Percentiles rank a stretch among this genome's conserved stretches.
phyloP scores from a whole-genome alignment of 148 eudicot species.

The Arbutus unedo region DNA sequence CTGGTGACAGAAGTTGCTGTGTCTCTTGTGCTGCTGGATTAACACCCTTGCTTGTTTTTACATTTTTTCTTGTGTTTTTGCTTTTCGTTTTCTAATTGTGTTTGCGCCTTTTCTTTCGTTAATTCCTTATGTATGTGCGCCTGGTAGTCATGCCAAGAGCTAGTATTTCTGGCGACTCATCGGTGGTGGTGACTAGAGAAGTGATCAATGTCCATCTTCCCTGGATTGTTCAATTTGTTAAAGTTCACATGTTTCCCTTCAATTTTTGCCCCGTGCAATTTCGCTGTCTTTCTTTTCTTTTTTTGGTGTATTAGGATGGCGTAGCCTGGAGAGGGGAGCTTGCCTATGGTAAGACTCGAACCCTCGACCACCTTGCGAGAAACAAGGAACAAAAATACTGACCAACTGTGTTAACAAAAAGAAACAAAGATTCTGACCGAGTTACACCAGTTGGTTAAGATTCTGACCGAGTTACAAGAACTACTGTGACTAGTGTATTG shows the following conservation, averaged over 20 bases:
- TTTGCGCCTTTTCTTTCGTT: conserved; percentile 4
- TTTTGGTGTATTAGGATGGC: no score
- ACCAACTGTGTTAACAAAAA: background rate
- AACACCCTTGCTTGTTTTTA: conserved; percentile 25
- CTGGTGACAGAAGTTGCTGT: conserved; percentile 19
- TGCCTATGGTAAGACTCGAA: no score
- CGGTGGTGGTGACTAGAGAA: conserved; percentile 61
- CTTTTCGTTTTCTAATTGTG: conserved; percentile 17
- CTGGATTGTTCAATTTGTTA: background rate
- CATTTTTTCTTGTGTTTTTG: conserved; percentile 15
- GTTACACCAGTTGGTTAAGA: background rate
- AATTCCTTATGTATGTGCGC: conserved; percentile 45
- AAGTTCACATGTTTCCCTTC: background rate
- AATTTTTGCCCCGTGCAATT: background rate
- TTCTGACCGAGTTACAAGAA: background rate
- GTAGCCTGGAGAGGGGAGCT: no score
- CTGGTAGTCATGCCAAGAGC: conserved; percentile 62
- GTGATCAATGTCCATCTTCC: conserved; percentile 10
- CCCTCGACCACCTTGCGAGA: no score
- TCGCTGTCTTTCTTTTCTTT: no score
- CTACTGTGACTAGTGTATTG: conserved; percentile 4
- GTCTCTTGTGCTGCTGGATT: conserved; percentile 25
- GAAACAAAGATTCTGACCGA: background rate
- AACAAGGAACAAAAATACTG: no score
- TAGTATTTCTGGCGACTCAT: conserved; percentile 43